Evolutionary conservation across 495 filamentous ascomycete genomes (phyloP).

Genomic region (Penicillium pulvis): DNA sequence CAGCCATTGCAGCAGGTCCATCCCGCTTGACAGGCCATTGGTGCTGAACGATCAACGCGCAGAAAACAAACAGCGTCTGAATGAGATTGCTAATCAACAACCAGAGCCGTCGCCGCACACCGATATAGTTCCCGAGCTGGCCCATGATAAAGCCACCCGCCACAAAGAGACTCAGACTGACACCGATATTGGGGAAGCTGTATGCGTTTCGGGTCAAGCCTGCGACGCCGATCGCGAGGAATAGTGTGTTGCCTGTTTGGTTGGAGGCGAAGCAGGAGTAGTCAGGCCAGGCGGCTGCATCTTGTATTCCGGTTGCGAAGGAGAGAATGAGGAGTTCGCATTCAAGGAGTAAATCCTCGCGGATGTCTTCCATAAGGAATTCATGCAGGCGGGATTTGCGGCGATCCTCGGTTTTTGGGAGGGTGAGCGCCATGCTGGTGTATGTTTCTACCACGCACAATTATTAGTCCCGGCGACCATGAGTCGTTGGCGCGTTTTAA

Average conservation of each 20-base stretch:
- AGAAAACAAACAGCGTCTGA: slow-evolving; percentile 57
- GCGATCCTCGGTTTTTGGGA: slow-evolving; percentile 1
- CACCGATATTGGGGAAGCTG: slow-evolving; percentile 50
- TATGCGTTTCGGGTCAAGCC: slow-evolving; percentile 40
- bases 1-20: slow-evolving; percentile 39
- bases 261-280: slow-evolving; percentile 67
- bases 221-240: slow-evolving; percentile 55
- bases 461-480: not conserved
- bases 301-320: slow-evolving; percentile 53
- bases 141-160: slow-evolving; percentile 54
- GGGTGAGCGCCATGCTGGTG: slow-evolving; percentile 4
- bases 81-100: slow-evolving; percentile 52
- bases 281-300: slow-evolving; percentile 62
- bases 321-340: slow-evolving; percentile 38
- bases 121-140: slow-evolving; percentile 56
- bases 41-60: slow-evolving; percentile 51
- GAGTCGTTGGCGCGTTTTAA: not conserved
- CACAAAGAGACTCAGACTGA: slow-evolving; percentile 57
- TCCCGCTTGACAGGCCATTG: slow-evolving; percentile 29
- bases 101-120: slow-evolving; percentile 52
- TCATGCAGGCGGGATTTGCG: slow-evolving; percentile 7
- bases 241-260: slow-evolving; percentile 65
- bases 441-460: not conserved
- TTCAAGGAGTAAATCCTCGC: slow-evolving; percentile 26
- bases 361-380: slow-evolving; percentile 21